A percentile compares a stretch with the other conserved stretches of the same genome.
phyloP scores from a whole-genome alignment of 2,329 filamentous ascomycete genomes.

The Trichoderma sp. region DNA sequence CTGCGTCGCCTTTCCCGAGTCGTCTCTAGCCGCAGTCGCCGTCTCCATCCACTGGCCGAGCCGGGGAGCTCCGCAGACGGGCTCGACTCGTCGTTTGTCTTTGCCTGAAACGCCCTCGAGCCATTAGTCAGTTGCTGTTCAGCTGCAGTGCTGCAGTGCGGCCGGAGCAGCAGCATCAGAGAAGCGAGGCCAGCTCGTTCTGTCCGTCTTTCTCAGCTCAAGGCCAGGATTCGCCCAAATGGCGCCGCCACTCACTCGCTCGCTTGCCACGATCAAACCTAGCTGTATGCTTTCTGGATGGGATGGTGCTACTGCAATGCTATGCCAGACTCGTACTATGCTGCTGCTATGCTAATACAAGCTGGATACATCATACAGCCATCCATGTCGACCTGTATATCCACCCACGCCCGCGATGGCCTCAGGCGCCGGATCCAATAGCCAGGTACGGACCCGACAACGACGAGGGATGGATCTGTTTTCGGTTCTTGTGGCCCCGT shows the following conservation, averaged over 20 bases:
- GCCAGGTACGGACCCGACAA: constrained; percentile 17
- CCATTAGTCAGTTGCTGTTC: background rate
- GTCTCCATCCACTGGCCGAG: background rate
- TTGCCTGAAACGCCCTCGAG: constrained; percentile 8
- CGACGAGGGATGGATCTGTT: constrained; percentile 9
- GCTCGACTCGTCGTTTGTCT: constrained; percentile 11
- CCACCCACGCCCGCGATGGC: constrained; percentile 12
- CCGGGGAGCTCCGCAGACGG: constrained; percentile 6
- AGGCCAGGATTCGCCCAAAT: background rate
- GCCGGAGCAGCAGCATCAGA: background rate
- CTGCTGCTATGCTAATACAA: background rate
- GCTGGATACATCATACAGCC: background rate
- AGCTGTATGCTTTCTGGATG: background rate
- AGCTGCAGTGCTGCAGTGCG: background rate
- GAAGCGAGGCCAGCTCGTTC: background rate
- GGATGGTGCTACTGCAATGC: background rate
- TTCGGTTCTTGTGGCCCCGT: constrained; percentile 14
- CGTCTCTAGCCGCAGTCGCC: background rate
- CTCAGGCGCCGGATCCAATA: constrained; percentile 15
- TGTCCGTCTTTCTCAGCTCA: background rate
- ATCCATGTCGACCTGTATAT: background rate
- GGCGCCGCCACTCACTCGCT: constrained; percentile 1
- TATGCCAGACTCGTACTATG: background rate
- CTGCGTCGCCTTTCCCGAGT: constrained; percentile 6
- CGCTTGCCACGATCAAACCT: background rate